Percentiles rank a stretch among this genome's conserved stretches.
Conservation (phyloP, 345 rosid genomes). For the Cardiospermum halicacabum region DNA sequence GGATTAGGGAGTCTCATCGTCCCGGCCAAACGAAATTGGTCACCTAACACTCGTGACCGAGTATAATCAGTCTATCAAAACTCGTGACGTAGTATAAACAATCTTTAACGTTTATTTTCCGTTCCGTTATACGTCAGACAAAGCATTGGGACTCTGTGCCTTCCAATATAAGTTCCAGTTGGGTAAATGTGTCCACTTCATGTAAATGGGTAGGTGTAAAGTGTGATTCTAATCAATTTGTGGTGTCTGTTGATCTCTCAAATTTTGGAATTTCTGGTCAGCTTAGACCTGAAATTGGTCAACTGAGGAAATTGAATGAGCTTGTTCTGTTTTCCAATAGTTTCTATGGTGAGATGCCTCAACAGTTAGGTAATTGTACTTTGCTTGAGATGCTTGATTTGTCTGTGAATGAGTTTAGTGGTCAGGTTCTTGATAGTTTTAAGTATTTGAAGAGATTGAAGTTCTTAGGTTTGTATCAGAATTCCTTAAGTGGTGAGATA, state of each 20-base stretch:
- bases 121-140: no score
- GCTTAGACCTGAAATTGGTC: slow-evolving; percentile 49
- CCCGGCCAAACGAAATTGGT: no score
- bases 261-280: slow-evolving; percentile 45
- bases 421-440: slow-evolving; percentile 41
- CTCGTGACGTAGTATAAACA: no score
- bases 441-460: slow-evolving; percentile 32
- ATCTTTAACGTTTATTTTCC: no score
- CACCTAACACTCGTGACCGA: no score
- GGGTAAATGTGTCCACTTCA: slow-evolving; percentile 61
- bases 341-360: slow-evolving; percentile 51
- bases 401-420: slow-evolving; percentile 48
- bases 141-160: slow-evolving; percentile 44
- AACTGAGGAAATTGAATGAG: slow-evolving; percentile 29
- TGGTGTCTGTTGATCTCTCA: slow-evolving; percentile 43
- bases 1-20: no score
- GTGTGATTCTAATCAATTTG: slow-evolving; percentile 36
- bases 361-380: slow-evolving; percentile 46
- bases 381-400: slow-evolving; percentile 47
- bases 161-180: slow-evolving; percentile 32
- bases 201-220: slow-evolving; percentile 58
- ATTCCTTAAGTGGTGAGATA: slow-evolving; percentile 50
- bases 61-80: no score
- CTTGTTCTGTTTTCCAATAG: slow-evolving; percentile 51
- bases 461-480: slow-evolving; percentile 31